Evolutionary conservation across 1,139 yeast species (phyloP).

Genomic region (Wickerhamomyces sp.): DNA sequence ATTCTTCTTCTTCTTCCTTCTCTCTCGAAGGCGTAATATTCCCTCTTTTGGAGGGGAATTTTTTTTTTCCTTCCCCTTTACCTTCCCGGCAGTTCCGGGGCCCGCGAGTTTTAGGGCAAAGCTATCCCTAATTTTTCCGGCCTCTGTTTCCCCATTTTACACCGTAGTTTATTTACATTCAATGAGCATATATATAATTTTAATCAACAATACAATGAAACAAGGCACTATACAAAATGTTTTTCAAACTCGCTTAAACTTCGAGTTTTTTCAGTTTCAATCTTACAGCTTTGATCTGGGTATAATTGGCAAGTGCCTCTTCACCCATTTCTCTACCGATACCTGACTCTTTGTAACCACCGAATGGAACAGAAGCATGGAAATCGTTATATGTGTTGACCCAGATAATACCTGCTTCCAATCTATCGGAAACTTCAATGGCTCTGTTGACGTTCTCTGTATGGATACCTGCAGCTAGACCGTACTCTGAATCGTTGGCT

Average conservation of each 20-base stretch:
- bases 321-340: constrained; percentile 90
- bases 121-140: too few species aligned
- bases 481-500: constrained; percentile 74
- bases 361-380: constrained; percentile 73
- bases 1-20: too few species aligned
- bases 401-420: constrained; percentile 84
- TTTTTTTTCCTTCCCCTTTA: too few species aligned
- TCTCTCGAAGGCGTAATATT: too few species aligned
- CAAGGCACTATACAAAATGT: too few species aligned
- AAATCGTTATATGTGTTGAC: constrained; percentile 78
- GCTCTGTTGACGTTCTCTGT: constrained; percentile 58
- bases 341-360: constrained; percentile 86
- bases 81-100: too few species aligned
- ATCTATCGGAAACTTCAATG: constrained; percentile 56
- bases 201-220: too few species aligned
- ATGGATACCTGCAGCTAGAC: constrained; percentile 84
- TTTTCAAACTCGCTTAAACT: not conserved
- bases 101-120: too few species aligned
- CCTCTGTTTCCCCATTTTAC: too few species aligned
- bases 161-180: too few species aligned
- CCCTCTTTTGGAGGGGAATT: too few species aligned
- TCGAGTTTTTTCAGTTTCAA: constrained; percentile 20
- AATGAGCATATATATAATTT: too few species aligned
- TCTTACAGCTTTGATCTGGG: constrained; percentile 78
- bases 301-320: constrained; percentile 79